Percentiles rank a stretch among this genome's conserved stretches.
Evolutionary conservation across 805 yeast species (phyloP).

Genomic region (Starmera caribaea): DNA sequence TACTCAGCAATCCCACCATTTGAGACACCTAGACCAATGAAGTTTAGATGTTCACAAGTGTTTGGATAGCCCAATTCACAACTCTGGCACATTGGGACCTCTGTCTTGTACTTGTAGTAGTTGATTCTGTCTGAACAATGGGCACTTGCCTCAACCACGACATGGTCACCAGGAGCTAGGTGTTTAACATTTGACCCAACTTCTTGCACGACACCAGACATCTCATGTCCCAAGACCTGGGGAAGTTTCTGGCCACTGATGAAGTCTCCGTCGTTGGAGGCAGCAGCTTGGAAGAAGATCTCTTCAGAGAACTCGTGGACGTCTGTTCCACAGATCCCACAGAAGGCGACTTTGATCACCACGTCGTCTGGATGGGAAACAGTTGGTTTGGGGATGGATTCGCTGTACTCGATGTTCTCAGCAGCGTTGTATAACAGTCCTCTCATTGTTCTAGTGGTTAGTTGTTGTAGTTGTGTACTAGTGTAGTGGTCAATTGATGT

Average conservation of each 20-base stretch:
- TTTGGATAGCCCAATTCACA: conserved; percentile 35
- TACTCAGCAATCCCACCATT: conserved; percentile 40
- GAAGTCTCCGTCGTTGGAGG: conserved; percentile 6
- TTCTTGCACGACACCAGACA: conserved; percentile 43
- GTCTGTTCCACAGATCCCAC: conserved; percentile 53
- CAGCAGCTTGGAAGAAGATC: conserved; percentile 36
- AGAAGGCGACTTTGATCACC: conserved; percentile 28
- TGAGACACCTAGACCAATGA: conserved; percentile 39
- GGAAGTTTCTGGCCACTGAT: conserved; percentile 26
- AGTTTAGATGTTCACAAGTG: conserved; percentile 33
- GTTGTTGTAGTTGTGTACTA: too few species aligned
- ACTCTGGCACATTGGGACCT: conserved; percentile 27
- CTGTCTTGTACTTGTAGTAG: conserved; percentile 12
- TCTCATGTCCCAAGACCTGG: conserved; percentile 46
- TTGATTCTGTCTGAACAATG: conserved; percentile 29
- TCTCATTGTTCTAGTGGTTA: neutral
- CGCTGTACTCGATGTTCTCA: neutral
- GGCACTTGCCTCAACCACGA: conserved; percentile 41
- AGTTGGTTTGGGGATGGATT: conserved; percentile 18
- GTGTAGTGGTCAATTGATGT: too few species aligned
- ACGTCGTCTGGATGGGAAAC: conserved; percentile 24
- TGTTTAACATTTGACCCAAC: conserved; percentile 36
- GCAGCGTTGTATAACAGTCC: neutral
- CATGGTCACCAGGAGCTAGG: conserved; percentile 40
- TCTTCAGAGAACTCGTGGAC: conserved; percentile 52